These are phyloP conservation scores for Ramichloridium luteum DNA, from an alignment of 2,329 filamentous ascomycete genomes.

Conservation along the genomic window DNA sequence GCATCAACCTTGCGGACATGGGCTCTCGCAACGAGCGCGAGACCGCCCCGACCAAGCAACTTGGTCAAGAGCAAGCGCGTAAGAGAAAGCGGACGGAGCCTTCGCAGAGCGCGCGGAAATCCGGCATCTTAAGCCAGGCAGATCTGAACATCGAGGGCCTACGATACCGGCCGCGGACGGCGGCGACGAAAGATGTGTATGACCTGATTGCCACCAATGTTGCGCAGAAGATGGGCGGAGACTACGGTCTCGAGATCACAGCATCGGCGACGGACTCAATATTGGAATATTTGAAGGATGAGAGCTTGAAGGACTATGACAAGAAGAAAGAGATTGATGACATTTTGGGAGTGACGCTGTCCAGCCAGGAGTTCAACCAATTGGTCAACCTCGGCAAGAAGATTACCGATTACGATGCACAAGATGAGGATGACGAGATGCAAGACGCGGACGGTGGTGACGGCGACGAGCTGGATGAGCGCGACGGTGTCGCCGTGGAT, in stretches of 20 bases:
- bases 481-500: conserved; percentile 92
- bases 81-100: conserved; percentile 71
- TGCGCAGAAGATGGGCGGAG: conserved; percentile 76
- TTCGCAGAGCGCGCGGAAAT: conserved; percentile 51
- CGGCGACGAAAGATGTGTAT: conserved; percentile 83
- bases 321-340: conserved; percentile 98
- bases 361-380: conserved; percentile 89
- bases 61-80: conserved; percentile 51
- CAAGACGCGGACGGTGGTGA: conserved; percentile 54
- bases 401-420: conserved; percentile 94
- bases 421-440: conserved; percentile 88
- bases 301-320: conserved; percentile 90
- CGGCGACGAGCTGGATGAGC: conserved; percentile 64
- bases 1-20: conserved; percentile 91
- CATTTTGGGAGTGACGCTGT: conserved; percentile 69
- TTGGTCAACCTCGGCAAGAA: conserved; percentile 94
- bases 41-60: conserved; percentile 55
- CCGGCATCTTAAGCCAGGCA: conserved; percentile 69
- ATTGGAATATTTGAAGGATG: conserved; percentile 85
- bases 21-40: conserved; percentile 72
- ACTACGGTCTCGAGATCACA: conserved; percentile 83
- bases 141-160: conserved; percentile 86
- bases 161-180: conserved; percentile 80
- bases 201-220: conserved; percentile 89
- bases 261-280: conserved; percentile 88